Base-by-base conservation (phyloP, 495 filamentous ascomycete genomes). In the Poronia punctata region DNA sequence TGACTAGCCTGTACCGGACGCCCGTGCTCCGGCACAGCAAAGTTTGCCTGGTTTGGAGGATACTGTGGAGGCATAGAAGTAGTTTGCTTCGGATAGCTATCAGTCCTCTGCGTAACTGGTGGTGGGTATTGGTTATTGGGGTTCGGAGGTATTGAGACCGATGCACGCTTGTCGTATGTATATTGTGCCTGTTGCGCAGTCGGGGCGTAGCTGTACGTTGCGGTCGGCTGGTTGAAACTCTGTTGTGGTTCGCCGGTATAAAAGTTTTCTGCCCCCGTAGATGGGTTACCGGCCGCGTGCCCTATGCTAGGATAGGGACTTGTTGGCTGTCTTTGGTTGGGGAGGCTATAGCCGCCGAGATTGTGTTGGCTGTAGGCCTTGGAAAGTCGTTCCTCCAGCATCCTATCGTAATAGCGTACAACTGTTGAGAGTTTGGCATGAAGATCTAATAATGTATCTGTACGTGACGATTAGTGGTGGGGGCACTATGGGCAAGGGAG, bases 351-450 rank as follows among this genome's bases (percentile, higher is more conserved):
- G 15, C 74, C 68, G 5, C 72, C 67, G 23, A 79, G 66, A 28
- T 64, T 78, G 47, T 88, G 85, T 50, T 94, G 87, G 46, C 80
- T 83, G 60, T 97, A 97, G 2, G 92, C 88, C 54, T 81, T 92
- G 2, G 88, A 92, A 7, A 98, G 70, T 10, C 92, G 81, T 38
- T 97, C 93, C 60, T 98, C 92, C 2, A 98, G 68, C 93, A 98
- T 97, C 14, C 86, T 80, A 57, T 98, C 93, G 55, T 98, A 98
- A 52, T 97, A 98, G n/a, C 92, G 80, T 15, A 98, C 93, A 31
- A 97, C 93, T 1, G 92, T 95, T 2, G 89, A 88, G 7, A 98
- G 70, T 63, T 98, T 98, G 22, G 87, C 80, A 62, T 98, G 93
- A 3, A 98, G 67, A 53, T 98, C 92, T 29, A 96, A 78, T 7